Conservation (phyloP, 2,329 filamentous ascomycete species). For the Scopulariopsis brevicaulis region DNA sequence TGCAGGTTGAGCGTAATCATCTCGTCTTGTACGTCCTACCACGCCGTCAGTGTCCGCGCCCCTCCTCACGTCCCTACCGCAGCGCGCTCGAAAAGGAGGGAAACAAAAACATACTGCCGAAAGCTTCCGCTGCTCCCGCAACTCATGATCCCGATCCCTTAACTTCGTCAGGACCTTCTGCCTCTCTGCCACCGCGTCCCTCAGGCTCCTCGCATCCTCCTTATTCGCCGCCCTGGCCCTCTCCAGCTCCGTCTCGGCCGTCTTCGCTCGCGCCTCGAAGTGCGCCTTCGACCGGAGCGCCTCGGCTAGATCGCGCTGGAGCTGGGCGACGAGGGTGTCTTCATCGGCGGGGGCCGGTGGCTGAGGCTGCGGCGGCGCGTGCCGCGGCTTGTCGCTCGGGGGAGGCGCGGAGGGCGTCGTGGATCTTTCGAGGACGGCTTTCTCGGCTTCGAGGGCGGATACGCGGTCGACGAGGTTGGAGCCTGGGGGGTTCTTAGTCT, state of each 20-base stretch:
- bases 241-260: slow-evolving; percentile 51
- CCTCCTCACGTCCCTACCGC: not conserved
- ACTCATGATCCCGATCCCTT: slow-evolving; percentile 74
- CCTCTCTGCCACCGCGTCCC: slow-evolving; percentile 50
- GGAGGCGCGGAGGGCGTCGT: slow-evolving; percentile 10
- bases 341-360: not conserved
- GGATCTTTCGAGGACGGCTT: slow-evolving; percentile 23
- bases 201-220: slow-evolving; percentile 49
- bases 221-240: slow-evolving; percentile 48
- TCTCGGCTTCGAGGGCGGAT: slow-evolving; percentile 49
- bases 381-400: slow-evolving; percentile 11
- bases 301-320: slow-evolving; percentile 61
- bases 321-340: slow-evolving; percentile 24
- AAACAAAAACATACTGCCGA: slow-evolving; percentile 44
- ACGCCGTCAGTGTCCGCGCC: not conserved
- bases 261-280: slow-evolving; percentile 51
- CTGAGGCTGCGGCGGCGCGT: slow-evolving; percentile 6
- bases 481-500: slow-evolving; percentile 27
- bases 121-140: slow-evolving; percentile 72
- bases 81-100: not conserved
- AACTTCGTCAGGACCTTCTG: slow-evolving; percentile 52
- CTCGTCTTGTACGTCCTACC: slow-evolving; percentile 78
- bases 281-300: slow-evolving; percentile 64
- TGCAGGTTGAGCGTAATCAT: slow-evolving; percentile 80
- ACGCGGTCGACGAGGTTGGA: slow-evolving; percentile 57